phyloP scores from a whole-genome alignment of 1,284 basidiomycete genomes.

The Earliella scabrosa region DNA sequence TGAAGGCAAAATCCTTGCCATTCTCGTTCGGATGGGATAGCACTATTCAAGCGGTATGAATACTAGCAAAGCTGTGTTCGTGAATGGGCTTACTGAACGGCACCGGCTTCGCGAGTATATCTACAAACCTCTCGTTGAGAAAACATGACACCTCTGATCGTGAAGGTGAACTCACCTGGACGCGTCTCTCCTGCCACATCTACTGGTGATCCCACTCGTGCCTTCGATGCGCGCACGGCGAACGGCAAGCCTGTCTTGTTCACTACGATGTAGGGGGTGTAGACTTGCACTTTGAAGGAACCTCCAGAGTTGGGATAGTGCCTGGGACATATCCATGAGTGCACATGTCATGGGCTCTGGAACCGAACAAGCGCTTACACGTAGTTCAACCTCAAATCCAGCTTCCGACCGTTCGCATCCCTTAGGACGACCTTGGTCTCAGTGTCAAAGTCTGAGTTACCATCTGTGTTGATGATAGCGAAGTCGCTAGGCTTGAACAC shows the following conservation, averaged over 20 bases:
- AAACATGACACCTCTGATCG: not conserved
- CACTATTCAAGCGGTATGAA: slow-evolving; percentile 53
- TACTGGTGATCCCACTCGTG: slow-evolving; percentile 72
- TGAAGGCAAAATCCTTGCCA: slow-evolving; percentile 86
- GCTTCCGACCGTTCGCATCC: slow-evolving; percentile 79
- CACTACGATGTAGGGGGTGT: slow-evolving; percentile 89
- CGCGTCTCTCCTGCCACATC: slow-evolving; percentile 86
- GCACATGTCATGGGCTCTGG: not conserved
- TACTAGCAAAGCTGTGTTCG: slow-evolving; percentile 9
- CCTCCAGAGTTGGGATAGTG: slow-evolving; percentile 92
- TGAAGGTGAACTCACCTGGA: slow-evolving; percentile 44
- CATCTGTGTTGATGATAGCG: slow-evolving; percentile 96
- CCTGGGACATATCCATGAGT: slow-evolving; percentile 44
- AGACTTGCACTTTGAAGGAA: slow-evolving; percentile 98
- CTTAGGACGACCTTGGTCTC: slow-evolving; percentile 77
- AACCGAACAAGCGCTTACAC: slow-evolving; percentile 54
- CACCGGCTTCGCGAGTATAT: slow-evolving; percentile 58
- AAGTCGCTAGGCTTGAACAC: slow-evolving; percentile 98
- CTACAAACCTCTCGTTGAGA: slow-evolving; percentile 37
- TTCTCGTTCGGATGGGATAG: slow-evolving; percentile 86
- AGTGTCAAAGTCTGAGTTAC: slow-evolving; percentile 87
- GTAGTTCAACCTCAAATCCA: slow-evolving; percentile 89
- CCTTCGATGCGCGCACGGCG: slow-evolving; percentile 70
- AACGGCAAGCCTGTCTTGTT: slow-evolving; percentile 96
- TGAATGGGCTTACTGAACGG: slow-evolving; percentile 77